Evolutionary conservation across 441 rosid species (phyloP), one percentile per base, ranked within the genome.

Genomic region (Pelargonium australe): DNA sequence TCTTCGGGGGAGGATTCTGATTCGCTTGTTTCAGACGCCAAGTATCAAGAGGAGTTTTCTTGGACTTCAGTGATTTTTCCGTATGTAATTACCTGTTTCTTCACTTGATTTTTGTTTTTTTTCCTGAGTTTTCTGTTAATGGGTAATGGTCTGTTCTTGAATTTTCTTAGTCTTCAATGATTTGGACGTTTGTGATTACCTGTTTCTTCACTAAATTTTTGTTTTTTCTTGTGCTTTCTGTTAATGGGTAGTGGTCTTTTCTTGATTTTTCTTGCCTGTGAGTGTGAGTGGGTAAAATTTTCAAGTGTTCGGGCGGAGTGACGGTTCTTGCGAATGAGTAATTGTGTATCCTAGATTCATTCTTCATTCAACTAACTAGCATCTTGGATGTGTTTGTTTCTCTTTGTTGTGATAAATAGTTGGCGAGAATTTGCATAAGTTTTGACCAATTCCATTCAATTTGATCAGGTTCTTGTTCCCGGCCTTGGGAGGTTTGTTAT

Each of bases 1-100:
- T 68, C 86, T 68, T 77, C 90, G 55, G 85, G 83, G 51, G 84
- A 83, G 67, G 96, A 80, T 64, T 76, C 81, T 16, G 84, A 78
- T 70, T 72, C 92, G 70, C 47, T 75, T 70, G 45, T 63, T 58
- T 71, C 89, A 49, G 90, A 83, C 64, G 76, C 69, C 13, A 72
- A 77, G 7, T 47, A 66, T 70, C 81, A 85, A 67, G 97, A 94
- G 73, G 75, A 77, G 3, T 94, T 94, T 85, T 75, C 92, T 64
- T 94, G 96, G 98, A 63, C 89, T 69, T 94, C 97, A 66, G 94
- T 94, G 65, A 78, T 91, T 69, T 78, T 89, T 4, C 98, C 98
- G 98, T 94, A 76, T 60, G 95, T 81, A 66, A 34, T 71, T 57
- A 53, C 61, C 67, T 14, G 17, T 63, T 14, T 73, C 11, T 53